Percentiles rank a stretch among this genome's conserved stretches.
Conservation (phyloP, 2,329 filamentous ascomycete genomes). For the Penicillium sclerotiorum region DNA sequence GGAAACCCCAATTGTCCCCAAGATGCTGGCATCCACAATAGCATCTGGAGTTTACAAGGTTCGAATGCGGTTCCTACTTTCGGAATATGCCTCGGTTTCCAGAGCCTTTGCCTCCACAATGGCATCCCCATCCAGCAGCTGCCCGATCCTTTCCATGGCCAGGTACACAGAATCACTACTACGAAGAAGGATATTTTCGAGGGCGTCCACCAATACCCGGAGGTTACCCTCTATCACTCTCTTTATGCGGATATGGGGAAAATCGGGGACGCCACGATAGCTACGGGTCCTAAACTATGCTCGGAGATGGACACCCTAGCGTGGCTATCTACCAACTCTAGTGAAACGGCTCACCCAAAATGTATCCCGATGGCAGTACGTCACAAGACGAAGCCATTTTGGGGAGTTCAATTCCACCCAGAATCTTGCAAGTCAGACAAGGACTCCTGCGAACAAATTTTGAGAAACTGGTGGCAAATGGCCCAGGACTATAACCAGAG, state of each 20-base stretch:
- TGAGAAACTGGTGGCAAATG: slow-evolving; percentile 75
- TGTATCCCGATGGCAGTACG: slow-evolving; percentile 75
- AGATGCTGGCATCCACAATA: slow-evolving; percentile 82
- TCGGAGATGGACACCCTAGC: slow-evolving; percentile 60
- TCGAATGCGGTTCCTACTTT: slow-evolving; percentile 70
- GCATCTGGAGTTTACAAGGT: slow-evolving; percentile 71
- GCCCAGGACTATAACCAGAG: slow-evolving; percentile 62
- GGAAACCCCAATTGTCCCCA: slow-evolving; percentile 70
- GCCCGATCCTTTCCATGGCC: slow-evolving; percentile 76
- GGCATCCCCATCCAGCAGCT: slow-evolving; percentile 69
- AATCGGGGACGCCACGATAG: slow-evolving; percentile 17
- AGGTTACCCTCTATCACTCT: slow-evolving; percentile 77
- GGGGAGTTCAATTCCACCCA: slow-evolving; percentile 88
- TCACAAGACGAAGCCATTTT: slow-evolving; percentile 72
- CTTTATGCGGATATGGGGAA: slow-evolving; percentile 53
- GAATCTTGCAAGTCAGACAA: slow-evolving; percentile 79
- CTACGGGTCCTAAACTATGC: slow-evolving; percentile 11
- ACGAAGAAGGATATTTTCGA: slow-evolving; percentile 65
- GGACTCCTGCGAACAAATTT: slow-evolving; percentile 61
- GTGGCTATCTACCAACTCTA: slow-evolving; percentile 57
- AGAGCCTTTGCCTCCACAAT: slow-evolving; percentile 72
- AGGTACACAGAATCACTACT: slow-evolving; percentile 71
- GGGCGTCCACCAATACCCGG: slow-evolving; percentile 60
- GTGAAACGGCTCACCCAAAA: slow-evolving; percentile 32
- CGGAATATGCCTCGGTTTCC: slow-evolving; percentile 87